phyloP scores from a whole-genome alignment of 2,329 filamentous ascomycete species.

The Cadophora sp. region DNA sequence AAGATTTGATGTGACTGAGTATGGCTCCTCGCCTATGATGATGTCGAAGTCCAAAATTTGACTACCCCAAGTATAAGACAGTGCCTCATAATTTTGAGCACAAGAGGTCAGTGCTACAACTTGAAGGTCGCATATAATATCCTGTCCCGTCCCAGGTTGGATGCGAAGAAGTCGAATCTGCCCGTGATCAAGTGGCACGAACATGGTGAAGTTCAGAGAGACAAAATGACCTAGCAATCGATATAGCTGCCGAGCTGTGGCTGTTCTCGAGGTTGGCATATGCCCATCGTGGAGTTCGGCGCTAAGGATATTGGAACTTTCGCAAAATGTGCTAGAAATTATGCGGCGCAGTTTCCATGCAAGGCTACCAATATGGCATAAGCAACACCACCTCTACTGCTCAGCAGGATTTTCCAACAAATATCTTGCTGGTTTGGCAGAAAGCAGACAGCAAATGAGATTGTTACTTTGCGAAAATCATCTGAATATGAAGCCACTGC shows the following conservation, averaged over 20 bases:
- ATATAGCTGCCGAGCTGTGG: background rate
- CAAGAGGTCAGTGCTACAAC: background rate
- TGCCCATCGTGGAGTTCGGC: background rate
- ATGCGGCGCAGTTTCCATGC: background rate
- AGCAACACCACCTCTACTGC: background rate
- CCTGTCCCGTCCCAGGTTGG: background rate
- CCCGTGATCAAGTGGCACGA: background rate
- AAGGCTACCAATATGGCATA: background rate
- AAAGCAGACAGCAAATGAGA: no score
- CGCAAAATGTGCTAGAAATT: background rate
- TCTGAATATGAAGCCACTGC: no score
- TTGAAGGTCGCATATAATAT: conserved; percentile 17
- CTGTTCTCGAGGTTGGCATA: background rate
- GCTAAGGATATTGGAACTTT: background rate
- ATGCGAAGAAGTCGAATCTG: conserved; percentile 16
- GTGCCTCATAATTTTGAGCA: conserved; percentile 18
- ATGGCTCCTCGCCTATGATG: background rate
- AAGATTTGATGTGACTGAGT: conserved; percentile 16
- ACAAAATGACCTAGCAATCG: background rate
- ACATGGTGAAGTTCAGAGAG: conserved; percentile 4
- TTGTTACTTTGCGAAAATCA: no score
- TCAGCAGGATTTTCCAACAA: background rate
- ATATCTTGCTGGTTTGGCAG: background rate
- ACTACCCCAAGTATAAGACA: conserved; percentile 27
- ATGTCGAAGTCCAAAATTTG: background rate